These are phyloP conservation scores for Phlebiopsis flavidoalba DNA, from an alignment of 768 basidiomycete species.

Conservation along the genomic window DNA sequence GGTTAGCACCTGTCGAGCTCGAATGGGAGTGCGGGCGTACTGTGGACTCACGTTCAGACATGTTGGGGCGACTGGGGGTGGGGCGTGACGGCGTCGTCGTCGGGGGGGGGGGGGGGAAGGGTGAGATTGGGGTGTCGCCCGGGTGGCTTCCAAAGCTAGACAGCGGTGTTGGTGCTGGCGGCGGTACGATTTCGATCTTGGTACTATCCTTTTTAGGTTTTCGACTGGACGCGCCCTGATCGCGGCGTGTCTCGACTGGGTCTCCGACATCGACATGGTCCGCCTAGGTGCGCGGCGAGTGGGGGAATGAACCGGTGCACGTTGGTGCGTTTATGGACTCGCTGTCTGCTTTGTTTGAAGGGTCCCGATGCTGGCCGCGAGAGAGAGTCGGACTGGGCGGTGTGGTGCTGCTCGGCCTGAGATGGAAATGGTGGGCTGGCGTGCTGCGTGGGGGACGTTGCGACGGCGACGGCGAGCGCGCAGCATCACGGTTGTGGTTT, in stretches of 20 bases:
- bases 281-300: conserved; percentile 23
- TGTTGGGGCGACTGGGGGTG: conserved; percentile 14
- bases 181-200: not conserved
- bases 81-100: conserved; percentile 21
- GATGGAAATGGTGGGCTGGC: conserved; percentile 13
- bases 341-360: conserved; percentile 12
- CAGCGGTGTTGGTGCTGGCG: conserved; percentile 10
- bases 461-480: conserved; percentile 7
- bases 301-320: conserved; percentile 31
- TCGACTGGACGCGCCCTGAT: not conserved
- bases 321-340: conserved; percentile 22
- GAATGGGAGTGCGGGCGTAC: conserved; percentile 11
- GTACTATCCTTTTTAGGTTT: not conserved
- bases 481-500: conserved; percentile 10
- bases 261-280: conserved; percentile 14
- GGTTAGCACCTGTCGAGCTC: conserved; percentile 18
- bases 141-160: conserved; percentile 9
- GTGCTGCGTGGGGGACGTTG: not conserved
- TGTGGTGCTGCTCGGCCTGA: conserved; percentile 17
- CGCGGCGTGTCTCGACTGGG: not conserved
- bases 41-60: conserved; percentile 12
- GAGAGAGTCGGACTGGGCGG: conserved; percentile 8
- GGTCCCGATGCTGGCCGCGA: conserved; percentile 1
- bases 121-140: no score
- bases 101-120: conserved; percentile 7